Conservation (phyloP, 1,284 basidiomycete species). For the Ustilago loliicola region DNA sequence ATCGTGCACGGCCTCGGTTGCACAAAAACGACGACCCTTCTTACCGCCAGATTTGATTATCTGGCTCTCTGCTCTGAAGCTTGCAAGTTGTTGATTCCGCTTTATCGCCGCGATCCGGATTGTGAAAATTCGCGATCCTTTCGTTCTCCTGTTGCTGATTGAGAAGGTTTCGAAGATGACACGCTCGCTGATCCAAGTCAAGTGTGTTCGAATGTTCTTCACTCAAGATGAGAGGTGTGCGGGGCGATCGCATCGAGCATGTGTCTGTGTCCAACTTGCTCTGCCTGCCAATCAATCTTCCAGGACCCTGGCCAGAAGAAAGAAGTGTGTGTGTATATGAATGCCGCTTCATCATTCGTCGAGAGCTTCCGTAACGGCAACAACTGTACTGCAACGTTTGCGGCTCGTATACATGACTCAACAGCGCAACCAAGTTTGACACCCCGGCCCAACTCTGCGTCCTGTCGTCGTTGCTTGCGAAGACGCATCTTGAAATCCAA, state of each 20-base stretch:
- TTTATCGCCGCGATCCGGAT: constrained; percentile 15
- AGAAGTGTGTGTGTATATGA: constrained; percentile 2
- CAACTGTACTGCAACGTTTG: too few relatives aligned
- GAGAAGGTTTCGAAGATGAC: background rate
- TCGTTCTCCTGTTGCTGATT: background rate
- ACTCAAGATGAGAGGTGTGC: background rate
- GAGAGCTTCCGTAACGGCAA: background rate
- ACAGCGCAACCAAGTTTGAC: constrained; percentile 21
- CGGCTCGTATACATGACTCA: constrained; percentile 19
- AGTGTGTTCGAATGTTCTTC: background rate
- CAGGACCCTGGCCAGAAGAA: constrained; percentile 11
- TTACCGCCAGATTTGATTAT: background rate
- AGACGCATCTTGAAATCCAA: constrained; percentile 11
- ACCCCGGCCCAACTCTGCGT: background rate
- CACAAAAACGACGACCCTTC: constrained; percentile 9
- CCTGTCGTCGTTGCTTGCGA: background rate
- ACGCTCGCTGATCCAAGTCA: too few relatives aligned
- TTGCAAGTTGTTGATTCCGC: background rate
- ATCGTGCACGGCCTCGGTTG: constrained; percentile 5
- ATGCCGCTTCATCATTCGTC: constrained; percentile 20
- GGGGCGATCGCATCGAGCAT: constrained; percentile 19
- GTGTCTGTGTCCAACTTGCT: background rate
- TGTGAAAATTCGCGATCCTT: background rate
- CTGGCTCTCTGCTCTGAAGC: background rate
- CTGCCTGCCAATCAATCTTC: background rate